Evolutionary conservation across 805 yeast species (phyloP), one percentile per base, ranked within the genome.

Genomic region (Myxozyma nipponensis): DNA sequence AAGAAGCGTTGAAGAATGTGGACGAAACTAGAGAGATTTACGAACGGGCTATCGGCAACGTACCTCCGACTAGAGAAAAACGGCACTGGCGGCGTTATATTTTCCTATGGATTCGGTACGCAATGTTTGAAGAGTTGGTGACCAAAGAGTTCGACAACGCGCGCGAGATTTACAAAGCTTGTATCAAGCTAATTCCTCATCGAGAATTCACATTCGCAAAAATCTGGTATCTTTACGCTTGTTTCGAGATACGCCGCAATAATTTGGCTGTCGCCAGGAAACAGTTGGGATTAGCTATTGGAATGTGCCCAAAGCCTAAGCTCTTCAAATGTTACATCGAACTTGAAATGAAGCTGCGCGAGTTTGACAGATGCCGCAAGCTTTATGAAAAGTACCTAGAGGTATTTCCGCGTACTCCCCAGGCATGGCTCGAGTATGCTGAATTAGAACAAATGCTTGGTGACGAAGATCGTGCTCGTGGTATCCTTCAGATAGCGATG

Each of bases 311-410:
- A 0, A 83, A 81, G 61, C 70, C 68, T 1, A 78, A 78, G 46
- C 66, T 86, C 0, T 81, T 83, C 62, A 71, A 69, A 54, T 73
- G 72, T 52, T 93, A 93, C 66, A 82, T 91, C 42, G 71, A 69
- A 1, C 57, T 89, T 32, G 97, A 91, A 63, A 71, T 70, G 35
- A 69, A 73, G 46, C 65, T 90, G 41, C 85, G 84, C 34, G 93
- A 89, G 60, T 85, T 85, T 72, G 95, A 84, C 53, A 69, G 96
- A 32, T 89, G 84, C 5, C 70, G 98, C 28, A 80, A 71, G 63
- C 62, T 93, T 2, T 88, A 80, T 63, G 86, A 82, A 56, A 82
- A 79, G 61, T 78, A 77, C 69, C 56, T 86, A n/a, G 83, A 79
- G 56, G 57, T 63, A 1, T 75, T 70, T 56, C 75, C 82, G 0